These are phyloP conservation scores for Sapria himalayana DNA, from an alignment of 345 rosid species.

Conservation along the genomic window DNA sequence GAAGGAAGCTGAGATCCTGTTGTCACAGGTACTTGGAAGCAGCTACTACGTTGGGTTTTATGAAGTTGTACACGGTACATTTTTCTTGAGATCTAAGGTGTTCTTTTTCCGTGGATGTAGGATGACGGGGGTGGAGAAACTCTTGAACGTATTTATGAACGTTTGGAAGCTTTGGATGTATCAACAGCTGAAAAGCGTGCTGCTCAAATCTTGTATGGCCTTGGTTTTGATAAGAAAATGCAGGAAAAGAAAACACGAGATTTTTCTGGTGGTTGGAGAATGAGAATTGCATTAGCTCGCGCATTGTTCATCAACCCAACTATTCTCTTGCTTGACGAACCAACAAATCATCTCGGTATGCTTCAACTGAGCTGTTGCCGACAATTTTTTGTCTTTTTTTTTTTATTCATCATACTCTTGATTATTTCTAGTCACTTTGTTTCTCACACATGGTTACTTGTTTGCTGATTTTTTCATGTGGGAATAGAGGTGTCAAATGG, in stretches of 20 bases:
- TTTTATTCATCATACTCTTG: too few relatives aligned
- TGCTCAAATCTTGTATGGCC: constrained; percentile 88
- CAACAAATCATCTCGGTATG: constrained; percentile 90
- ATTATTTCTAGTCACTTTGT: too few relatives aligned
- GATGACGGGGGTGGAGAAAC: constrained; percentile 96
- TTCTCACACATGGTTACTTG: too few relatives aligned
- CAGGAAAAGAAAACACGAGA: constrained; percentile 80
- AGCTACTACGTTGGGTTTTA: not conserved
- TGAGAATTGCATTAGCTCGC: constrained; percentile 95
- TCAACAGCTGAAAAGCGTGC: constrained; percentile 98
- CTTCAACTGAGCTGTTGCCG: not conserved
- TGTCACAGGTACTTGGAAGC: constrained; percentile 30
- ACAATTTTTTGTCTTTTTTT: too few relatives aligned
- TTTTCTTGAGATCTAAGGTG: not conserved
- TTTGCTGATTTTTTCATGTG: too few relatives aligned
- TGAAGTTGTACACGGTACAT: not conserved
- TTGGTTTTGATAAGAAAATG: constrained; percentile 84
- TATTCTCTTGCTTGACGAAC: constrained; percentile 83
- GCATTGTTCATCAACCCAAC: constrained; percentile 95
- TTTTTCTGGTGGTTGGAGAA: constrained; percentile 99
- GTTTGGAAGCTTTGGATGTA: constrained; percentile 83
- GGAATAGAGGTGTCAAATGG: too few relatives aligned
- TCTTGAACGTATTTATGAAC: constrained; percentile 76
- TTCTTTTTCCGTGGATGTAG: constrained; percentile 12
- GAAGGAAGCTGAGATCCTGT: constrained; percentile 69